phyloP scores from a whole-genome alignment of 257 asterid genomes.

The Solanum rostratum region DNA sequence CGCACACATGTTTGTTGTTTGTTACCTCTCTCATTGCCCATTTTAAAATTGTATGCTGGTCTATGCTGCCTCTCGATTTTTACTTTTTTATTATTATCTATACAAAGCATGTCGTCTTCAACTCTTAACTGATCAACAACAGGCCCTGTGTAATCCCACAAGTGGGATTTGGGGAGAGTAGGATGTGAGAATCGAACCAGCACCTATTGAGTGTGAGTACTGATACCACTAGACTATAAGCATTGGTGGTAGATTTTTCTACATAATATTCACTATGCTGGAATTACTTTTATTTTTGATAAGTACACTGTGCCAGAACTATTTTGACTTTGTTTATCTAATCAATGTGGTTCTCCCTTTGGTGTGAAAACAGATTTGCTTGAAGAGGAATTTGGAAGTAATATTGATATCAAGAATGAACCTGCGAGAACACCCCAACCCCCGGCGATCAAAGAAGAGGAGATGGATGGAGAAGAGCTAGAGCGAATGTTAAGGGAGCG shows the following conservation, averaged over 20 bases:
- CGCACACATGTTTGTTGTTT: neutral
- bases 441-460: conserved; percentile 66
- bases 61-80: neutral
- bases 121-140: neutral
- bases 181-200: neutral
- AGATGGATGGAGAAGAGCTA: conserved; percentile 60
- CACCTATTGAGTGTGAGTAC: neutral
- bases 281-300: neutral
- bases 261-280: neutral
- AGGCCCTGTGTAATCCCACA: neutral
- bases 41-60: neutral
- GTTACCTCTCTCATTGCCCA: neutral
- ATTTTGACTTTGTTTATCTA: neutral
- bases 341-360: neutral
- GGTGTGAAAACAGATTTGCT: conserved; percentile 25
- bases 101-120: neutral
- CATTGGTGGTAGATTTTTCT: neutral
- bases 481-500: conserved; percentile 60
- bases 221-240: neutral
- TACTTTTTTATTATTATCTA: neutral
- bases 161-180: neutral
- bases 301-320: neutral
- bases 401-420: conserved; percentile 17
- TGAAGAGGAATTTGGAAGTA: conserved; percentile 35
- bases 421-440: conserved; percentile 24